Evolutionary conservation across 2,329 filamentous ascomycete species (phyloP), one percentile per base, ranked within the genome.

Genomic region (Aspergillus ochraceus): DNA sequence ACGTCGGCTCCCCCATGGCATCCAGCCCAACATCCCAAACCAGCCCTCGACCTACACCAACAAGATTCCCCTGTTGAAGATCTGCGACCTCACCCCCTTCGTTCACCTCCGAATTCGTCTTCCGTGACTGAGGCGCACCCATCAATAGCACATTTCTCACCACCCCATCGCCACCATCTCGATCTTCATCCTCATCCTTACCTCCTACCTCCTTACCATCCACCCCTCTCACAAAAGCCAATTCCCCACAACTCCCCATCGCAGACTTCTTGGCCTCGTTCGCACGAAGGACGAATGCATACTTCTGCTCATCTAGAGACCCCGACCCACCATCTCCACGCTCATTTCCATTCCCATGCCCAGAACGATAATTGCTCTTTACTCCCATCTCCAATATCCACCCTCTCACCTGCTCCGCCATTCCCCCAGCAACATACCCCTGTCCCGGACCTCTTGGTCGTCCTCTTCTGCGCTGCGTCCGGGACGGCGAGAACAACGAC

Each of bases 351-450:
- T 8, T 20, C 2, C n/a, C n/a, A 20, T 47, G 51, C n/a, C 26
- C 49, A 22, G 49, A 47, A 6, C 57, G 45, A 22, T 69, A 64
- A 12, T 74, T 70, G 8, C 70, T 65, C 57, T 71, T 76, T 1
- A 71, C 62, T 10, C 71, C 75, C 58, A 70, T 71, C 54, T 79
- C 77, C 5, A 79, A 57, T 10, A 79, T 68, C 77, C 77, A 79
- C 57, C 71, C 70, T n/a, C 76, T 75, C 29, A 77, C 71, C 54
- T 76, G 70, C 1, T 76, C 69, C 8, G 77, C 76, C 72, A 79
- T 76, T 5, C 77, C 77, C 6, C 72, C 75, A 1, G 74, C 68
- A 0, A 73, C 50, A 62, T 76, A 78, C 6, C 57, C 64, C 11
- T 65, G 65, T 1, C 59, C 62, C n/a, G 58, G 59, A 1, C 65